Conservation (phyloP, 2,329 filamentous ascomycete species). For the Beauveria bassiana region DNA sequence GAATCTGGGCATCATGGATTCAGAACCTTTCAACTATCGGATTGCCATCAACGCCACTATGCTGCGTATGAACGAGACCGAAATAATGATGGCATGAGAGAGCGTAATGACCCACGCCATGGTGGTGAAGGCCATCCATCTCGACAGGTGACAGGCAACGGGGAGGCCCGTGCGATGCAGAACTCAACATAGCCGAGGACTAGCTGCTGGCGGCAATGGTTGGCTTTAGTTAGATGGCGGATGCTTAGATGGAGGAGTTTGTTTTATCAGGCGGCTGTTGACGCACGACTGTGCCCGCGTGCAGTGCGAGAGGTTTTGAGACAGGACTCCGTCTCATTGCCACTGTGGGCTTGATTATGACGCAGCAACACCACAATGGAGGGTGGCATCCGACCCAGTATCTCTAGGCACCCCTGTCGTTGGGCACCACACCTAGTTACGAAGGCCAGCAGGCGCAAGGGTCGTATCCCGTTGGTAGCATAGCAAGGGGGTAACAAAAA, state of each 20-base stretch:
- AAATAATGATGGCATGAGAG: constrained; percentile 66
- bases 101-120: constrained; percentile 87
- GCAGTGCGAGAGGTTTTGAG: constrained; percentile 63
- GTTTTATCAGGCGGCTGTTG: constrained; percentile 83
- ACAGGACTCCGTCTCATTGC: constrained; percentile 62
- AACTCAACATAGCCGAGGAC: constrained; percentile 82
- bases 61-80: constrained; percentile 67
- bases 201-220: constrained; percentile 61
- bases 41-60: constrained; percentile 75
- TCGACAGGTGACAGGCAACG: constrained; percentile 53
- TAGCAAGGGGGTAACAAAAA: too few species aligned
- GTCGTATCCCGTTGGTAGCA: too few species aligned
- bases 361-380: not conserved
- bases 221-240: constrained; percentile 87
- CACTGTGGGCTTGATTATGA: constrained; percentile 57
- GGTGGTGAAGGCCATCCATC: constrained; percentile 80
- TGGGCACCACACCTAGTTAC: not conserved
- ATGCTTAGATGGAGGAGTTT: constrained; percentile 73
- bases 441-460: too few species aligned
- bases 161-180: constrained; percentile 68
- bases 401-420: not conserved
- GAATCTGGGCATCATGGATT: constrained; percentile 69
- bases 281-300: constrained; percentile 57
- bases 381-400: not conserved
- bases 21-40: constrained; percentile 67